phyloP scores from a whole-genome alignment of 1,139 yeast species.

The Suhomyces atakaporum region DNA sequence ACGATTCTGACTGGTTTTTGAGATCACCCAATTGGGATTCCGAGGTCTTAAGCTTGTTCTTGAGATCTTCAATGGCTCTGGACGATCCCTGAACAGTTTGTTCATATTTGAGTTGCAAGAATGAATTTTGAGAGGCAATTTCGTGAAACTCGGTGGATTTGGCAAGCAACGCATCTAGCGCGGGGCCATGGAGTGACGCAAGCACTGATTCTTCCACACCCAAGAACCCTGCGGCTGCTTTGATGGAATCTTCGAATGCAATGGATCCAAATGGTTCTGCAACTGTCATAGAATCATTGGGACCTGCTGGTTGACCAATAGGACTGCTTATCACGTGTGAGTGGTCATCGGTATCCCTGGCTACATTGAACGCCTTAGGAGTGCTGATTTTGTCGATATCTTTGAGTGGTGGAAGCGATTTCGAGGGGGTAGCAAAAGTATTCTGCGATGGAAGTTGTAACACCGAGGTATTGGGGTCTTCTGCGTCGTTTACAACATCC shows the following conservation, averaged over 20 bases:
- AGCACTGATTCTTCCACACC: constrained; percentile 30
- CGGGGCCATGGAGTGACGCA: constrained; percentile 18
- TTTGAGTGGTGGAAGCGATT: constrained; percentile 45
- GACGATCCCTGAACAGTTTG: constrained; percentile 43
- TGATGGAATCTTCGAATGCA: constrained; percentile 10
- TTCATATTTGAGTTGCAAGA: constrained; percentile 56
- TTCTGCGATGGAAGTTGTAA: constrained; percentile 11
- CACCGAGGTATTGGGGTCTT: constrained; percentile 21
- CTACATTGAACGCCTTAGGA: constrained; percentile 46
- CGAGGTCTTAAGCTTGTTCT: constrained; percentile 13
- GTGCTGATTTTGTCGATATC: constrained; percentile 47
- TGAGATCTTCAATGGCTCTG: constrained; percentile 17
- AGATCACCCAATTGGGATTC: constrained; percentile 15
- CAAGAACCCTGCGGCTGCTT: constrained; percentile 34
- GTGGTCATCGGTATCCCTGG: constrained; percentile 28
- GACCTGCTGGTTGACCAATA: constrained; percentile 13
- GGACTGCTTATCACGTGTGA: constrained; percentile 22
- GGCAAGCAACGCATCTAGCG: constrained; percentile 36
- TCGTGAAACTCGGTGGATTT: constrained; percentile 52
- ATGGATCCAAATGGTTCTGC: constrained; percentile 4
- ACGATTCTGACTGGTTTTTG: constrained; percentile 12
- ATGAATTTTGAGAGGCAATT: constrained; percentile 51
- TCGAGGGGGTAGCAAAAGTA: constrained; percentile 45
- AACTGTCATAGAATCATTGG: constrained; percentile 5
- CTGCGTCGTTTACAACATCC: constrained; percentile 2